Evolutionary conservation across 1,284 basidiomycete genomes (phyloP).

Genomic region (Trametes sp.): DNA sequence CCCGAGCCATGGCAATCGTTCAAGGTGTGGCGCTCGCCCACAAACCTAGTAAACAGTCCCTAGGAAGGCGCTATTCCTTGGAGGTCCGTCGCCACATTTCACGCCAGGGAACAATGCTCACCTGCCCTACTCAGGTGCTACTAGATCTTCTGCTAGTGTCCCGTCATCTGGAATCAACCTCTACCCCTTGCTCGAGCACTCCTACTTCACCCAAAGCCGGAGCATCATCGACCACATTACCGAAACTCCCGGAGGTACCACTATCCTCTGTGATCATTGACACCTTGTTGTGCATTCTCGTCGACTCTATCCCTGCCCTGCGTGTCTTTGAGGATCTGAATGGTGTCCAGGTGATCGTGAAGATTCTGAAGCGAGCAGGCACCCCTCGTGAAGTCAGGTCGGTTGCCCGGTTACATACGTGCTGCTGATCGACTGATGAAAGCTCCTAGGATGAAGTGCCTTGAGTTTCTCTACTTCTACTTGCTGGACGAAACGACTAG

Average conservation of each 20-base stretch:
- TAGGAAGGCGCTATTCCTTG: slow-evolving; percentile 73
- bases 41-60: slow-evolving; percentile 67
- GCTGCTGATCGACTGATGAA: not conserved
- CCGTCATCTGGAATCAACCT: slow-evolving; percentile 56
- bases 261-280: slow-evolving; percentile 77
- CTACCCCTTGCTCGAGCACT: slow-evolving; percentile 31
- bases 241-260: slow-evolving; percentile 27
- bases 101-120: not conserved
- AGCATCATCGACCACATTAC: slow-evolving; percentile 30
- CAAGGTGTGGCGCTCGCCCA: slow-evolving; percentile 86
- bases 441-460: slow-evolving; percentile 82
- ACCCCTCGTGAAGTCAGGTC: slow-evolving; percentile 87
- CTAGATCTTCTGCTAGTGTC: slow-evolving; percentile 74
- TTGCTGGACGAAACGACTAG: slow-evolving; percentile 73
- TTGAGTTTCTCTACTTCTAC: slow-evolving; percentile 94
- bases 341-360: slow-evolving; percentile 83
- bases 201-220: slow-evolving; percentile 28
- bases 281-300: slow-evolving; percentile 83
- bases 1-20: slow-evolving; percentile 69
- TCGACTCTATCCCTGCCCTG: slow-evolving; percentile 77
- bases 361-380: slow-evolving; percentile 81
- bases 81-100: slow-evolving; percentile 65
- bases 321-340: slow-evolving; percentile 78
- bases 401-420: slow-evolving; percentile 35
- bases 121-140: slow-evolving; percentile 53